Percentiles rank a stretch among this genome's conserved stretches.
These are phyloP conservation scores for Tulasnella sp. DNA, from an alignment of 768 basidiomycete genomes.

Conservation along the genomic window DNA sequence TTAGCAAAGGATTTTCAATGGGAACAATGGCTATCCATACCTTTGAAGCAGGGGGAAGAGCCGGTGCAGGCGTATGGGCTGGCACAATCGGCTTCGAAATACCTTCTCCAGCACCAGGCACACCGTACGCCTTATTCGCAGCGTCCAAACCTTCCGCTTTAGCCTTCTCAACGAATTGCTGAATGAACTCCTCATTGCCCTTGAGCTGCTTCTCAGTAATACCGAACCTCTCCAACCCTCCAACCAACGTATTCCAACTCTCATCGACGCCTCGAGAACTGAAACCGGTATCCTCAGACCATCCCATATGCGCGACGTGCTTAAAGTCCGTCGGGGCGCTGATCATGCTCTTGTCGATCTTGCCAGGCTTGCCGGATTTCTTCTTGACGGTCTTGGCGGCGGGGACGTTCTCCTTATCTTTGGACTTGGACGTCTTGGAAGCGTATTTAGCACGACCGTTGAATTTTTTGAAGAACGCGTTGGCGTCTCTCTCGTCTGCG, in stretches of 20 bases:
- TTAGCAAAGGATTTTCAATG: background rate
- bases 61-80: background rate
- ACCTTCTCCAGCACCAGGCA: conserved; percentile 23
- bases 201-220: conserved; percentile 60
- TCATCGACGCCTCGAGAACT: conserved; percentile 81
- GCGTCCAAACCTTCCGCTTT: conserved; percentile 26
- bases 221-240: conserved; percentile 55
- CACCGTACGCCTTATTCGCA: conserved; percentile 21
- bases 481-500: conserved; percentile 76
- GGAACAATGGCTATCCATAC: background rate
- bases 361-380: conserved; percentile 54
- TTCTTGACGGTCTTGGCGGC: conserved; percentile 35
- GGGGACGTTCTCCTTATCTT: conserved; percentile 11
- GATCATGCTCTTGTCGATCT: conserved; percentile 89
- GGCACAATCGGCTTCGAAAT: background rate
- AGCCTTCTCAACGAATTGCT: conserved; percentile 59
- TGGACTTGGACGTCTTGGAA: conserved; percentile 34
- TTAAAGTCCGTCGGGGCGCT: conserved; percentile 74
- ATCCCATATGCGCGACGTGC: conserved; percentile 94
- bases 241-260: conserved; percentile 73
- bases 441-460: conserved; percentile 52
- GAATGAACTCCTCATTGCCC: conserved; percentile 83
- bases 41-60: background rate
- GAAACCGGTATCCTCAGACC: conserved; percentile 78
- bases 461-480: conserved; percentile 79